Percentiles rank a stretch among this genome's conserved stretches.
phyloP scores from a whole-genome alignment of 805 yeast genomes.

The Nakazawaea laoshanensis region DNA sequence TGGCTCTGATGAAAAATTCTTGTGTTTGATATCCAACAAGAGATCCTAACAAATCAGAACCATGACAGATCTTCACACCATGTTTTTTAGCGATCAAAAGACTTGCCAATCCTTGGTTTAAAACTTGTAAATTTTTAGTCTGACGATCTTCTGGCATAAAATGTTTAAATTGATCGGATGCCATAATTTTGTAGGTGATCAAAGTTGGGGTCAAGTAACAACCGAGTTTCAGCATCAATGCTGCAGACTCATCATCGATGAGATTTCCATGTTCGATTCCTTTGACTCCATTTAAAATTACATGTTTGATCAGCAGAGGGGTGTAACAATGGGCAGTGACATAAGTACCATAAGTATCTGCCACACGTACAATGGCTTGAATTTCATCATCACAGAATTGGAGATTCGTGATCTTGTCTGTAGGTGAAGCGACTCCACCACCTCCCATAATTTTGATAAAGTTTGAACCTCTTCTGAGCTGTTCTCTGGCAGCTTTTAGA shows the following conservation, averaged over 20 bases:
- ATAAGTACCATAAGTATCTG: slow-evolving; percentile 18
- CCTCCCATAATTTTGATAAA: slow-evolving; percentile 22
- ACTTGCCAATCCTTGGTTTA: slow-evolving; percentile 16
- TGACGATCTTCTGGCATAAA: slow-evolving; percentile 15
- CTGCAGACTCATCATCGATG: slow-evolving; percentile 19
- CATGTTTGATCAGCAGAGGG: slow-evolving; percentile 16
- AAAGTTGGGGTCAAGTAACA: slow-evolving; percentile 20
- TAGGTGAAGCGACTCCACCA: slow-evolving; percentile 23
- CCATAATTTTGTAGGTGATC: slow-evolving; percentile 20
- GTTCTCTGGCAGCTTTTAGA: slow-evolving; percentile 18
- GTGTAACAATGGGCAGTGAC: slow-evolving; percentile 23
- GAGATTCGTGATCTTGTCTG: slow-evolving; percentile 17
- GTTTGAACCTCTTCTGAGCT: slow-evolving; percentile 18
- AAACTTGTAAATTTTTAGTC: slow-evolving; percentile 16
- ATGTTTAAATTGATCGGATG: slow-evolving; percentile 17
- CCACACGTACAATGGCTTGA: slow-evolving; percentile 18
- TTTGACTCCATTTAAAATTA: slow-evolving; percentile 18
- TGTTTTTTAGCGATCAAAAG: slow-evolving; percentile 15
- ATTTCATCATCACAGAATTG: slow-evolving; percentile 20
- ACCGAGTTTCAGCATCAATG: slow-evolving; percentile 16
- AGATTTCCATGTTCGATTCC: slow-evolving; percentile 24
- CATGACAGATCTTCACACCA: slow-evolving; percentile 19
- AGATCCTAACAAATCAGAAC: slow-evolving; percentile 20
- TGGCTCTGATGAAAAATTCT: slow-evolving; percentile 18
- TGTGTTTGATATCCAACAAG: slow-evolving; percentile 19